A percentile compares a stretch with the other conserved stretches of the same genome.
Evolutionary conservation across 345 rosid genomes (phyloP).

Genomic region (Brassica cretica): DNA sequence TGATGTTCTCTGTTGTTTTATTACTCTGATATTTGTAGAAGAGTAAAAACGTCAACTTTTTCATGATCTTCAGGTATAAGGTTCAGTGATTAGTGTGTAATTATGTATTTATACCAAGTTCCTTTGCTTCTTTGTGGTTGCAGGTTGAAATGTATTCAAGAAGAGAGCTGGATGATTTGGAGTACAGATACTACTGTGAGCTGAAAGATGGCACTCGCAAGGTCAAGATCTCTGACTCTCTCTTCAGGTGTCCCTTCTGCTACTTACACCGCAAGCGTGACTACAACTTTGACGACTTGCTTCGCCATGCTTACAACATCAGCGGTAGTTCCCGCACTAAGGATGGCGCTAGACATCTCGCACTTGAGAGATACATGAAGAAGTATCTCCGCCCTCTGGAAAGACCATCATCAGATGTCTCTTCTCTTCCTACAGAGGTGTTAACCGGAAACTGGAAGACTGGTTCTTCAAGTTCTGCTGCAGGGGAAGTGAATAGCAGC

Average conservation of each 20-base stretch:
- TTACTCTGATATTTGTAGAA: background rate
- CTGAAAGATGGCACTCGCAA: conserved; percentile 41
- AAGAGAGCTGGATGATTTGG: conserved; percentile 45
- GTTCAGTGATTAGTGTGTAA: background rate
- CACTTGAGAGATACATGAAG: conserved; percentile 49
- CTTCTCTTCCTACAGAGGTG: conserved; percentile 1
- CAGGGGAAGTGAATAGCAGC: background rate
- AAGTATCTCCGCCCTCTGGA: conserved; percentile 39
- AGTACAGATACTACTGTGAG: conserved; percentile 47
- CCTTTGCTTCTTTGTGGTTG: background rate
- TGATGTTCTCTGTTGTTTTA: background rate
- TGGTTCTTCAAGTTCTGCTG: background rate
- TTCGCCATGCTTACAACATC: conserved; percentile 46
- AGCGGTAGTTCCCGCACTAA: conserved; percentile 26
- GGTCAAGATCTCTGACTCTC: conserved; percentile 41
- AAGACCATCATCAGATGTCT: background rate
- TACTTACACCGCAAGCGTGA: conserved; percentile 36
- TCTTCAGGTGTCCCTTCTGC: conserved; percentile 59
- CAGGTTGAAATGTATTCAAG: conserved; percentile 39
- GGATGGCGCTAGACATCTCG: conserved; percentile 47
- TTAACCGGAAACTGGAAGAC: background rate
- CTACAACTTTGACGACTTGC: conserved; percentile 43
- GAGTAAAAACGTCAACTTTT: too few species aligned
- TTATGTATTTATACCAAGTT: background rate
- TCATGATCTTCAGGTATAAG: background rate